Evolutionary conservation across 2,329 filamentous ascomycete genomes (phyloP).

Genomic region (Alternaria sp.): DNA sequence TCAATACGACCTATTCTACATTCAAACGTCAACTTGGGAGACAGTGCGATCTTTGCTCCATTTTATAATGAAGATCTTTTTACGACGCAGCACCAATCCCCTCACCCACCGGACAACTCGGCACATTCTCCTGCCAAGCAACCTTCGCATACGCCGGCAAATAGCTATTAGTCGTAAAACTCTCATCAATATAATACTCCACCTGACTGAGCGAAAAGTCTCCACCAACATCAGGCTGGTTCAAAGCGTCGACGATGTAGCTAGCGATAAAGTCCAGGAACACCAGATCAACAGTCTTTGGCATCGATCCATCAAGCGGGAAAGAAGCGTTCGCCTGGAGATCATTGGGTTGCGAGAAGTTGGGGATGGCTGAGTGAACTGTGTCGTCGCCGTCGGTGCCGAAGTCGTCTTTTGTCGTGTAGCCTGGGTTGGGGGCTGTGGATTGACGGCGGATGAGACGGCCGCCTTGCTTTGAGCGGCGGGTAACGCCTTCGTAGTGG

Average conservation of each 20-base stretch:
- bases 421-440: constrained; percentile 54
- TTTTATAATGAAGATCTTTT: too few relatives aligned
- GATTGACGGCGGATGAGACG: constrained; percentile 59
- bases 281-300: constrained; percentile 59
- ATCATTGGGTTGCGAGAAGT: constrained; percentile 57
- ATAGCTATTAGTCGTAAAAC: constrained; percentile 53
- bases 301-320: constrained; percentile 50
- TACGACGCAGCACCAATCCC: constrained; percentile 36
- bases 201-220: constrained; percentile 41
- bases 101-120: constrained; percentile 48
- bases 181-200: constrained; percentile 46
- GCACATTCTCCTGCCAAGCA: constrained; percentile 50
- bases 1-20: too few relatives aligned
- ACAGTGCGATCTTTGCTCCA: too few relatives aligned
- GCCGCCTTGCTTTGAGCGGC: constrained; percentile 43
- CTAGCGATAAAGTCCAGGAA: constrained; percentile 59
- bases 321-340: constrained; percentile 60
- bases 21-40: too few relatives aligned
- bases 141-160: constrained; percentile 50
- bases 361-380: constrained; percentile 55
- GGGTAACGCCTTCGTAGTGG: constrained; percentile 26
- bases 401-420: constrained; percentile 64
- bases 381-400: constrained; percentile 65
- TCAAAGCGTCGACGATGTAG: constrained; percentile 46
- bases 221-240: constrained; percentile 38